These are phyloP conservation scores for Handroanthus guayacan DNA, from an alignment of 257 asterid species.

Conservation along the genomic window DNA sequence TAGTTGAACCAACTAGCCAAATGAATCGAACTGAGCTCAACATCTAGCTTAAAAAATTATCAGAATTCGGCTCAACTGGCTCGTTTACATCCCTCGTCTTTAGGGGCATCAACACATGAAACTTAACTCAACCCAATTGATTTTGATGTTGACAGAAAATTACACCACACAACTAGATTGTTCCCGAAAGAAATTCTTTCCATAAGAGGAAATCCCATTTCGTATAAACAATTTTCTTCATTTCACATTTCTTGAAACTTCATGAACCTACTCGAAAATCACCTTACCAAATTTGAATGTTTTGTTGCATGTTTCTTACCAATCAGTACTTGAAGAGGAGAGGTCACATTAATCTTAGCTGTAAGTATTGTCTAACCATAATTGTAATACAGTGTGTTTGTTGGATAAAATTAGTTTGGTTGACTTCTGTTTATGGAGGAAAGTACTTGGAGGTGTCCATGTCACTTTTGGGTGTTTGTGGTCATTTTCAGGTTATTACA, in stretches of 20 bases:
- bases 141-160: not conserved
- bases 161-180: not conserved
- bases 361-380: not conserved
- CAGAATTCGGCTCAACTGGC: no score
- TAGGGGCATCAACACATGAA: not conserved
- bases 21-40: no score
- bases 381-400: not conserved
- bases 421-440: not conserved
- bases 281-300: not conserved
- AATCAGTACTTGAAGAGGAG: not conserved
- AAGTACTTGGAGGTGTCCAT: not conserved
- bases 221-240: not conserved
- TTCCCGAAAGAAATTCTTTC: constrained; percentile 2
- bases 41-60: no score
- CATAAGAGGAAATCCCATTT: constrained; percentile 9
- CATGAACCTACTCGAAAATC: not conserved
- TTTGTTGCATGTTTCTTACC: not conserved
- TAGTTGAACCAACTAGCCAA: no score
- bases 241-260: constrained; percentile 11
- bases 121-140: not conserved
- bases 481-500: constrained; percentile 24
- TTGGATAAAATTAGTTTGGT: constrained; percentile 11
- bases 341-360: not conserved
- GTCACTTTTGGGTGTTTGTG: not conserved
- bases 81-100: not conserved